A percentile compares a stretch with the other conserved stretches of the same genome.
Conservation (phyloP, 192 early-diverging fungal genomes). For the Lobulomyces angularis region DNA sequence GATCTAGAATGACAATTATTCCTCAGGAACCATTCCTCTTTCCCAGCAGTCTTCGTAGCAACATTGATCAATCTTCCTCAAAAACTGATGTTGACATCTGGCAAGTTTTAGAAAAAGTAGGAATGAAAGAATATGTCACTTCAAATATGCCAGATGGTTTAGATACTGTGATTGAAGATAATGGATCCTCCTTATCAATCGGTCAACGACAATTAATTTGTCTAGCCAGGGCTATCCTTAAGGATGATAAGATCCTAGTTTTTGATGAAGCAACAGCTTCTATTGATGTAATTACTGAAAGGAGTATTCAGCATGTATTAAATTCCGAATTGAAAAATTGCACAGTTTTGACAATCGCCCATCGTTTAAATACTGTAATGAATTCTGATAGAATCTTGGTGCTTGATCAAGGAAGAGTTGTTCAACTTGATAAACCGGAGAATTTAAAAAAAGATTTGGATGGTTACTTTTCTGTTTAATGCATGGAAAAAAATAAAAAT, state of each 20-base stretch:
- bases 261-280: conserved; percentile 44
- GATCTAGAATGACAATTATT: too few relatives aligned
- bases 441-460: too few relatives aligned
- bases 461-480: too few relatives aligned
- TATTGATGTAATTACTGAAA: conserved; percentile 9
- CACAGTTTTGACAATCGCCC: background rate
- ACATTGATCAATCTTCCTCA: too few relatives aligned
- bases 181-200: conserved; percentile 56
- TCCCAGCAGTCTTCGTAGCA: background rate
- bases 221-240: conserved; percentile 51
- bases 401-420: background rate
- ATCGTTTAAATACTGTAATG: conserved; percentile 1
- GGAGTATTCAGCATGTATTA: conserved; percentile 7
- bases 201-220: conserved; percentile 71
- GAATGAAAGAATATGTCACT: too few relatives aligned
- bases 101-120: too few relatives aligned
- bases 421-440: background rate
- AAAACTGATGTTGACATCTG: too few relatives aligned
- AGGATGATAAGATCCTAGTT: conserved; percentile 34
- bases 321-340: too few relatives aligned
- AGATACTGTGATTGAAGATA: too few relatives aligned
- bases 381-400: conserved; percentile 1
- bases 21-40: conserved; percentile 4
- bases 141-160: too few relatives aligned
- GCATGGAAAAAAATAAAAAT: too few relatives aligned